phyloP scores from a whole-genome alignment of 2,329 filamentous ascomycete genomes.

The Sclerotinia trifoliorum region DNA sequence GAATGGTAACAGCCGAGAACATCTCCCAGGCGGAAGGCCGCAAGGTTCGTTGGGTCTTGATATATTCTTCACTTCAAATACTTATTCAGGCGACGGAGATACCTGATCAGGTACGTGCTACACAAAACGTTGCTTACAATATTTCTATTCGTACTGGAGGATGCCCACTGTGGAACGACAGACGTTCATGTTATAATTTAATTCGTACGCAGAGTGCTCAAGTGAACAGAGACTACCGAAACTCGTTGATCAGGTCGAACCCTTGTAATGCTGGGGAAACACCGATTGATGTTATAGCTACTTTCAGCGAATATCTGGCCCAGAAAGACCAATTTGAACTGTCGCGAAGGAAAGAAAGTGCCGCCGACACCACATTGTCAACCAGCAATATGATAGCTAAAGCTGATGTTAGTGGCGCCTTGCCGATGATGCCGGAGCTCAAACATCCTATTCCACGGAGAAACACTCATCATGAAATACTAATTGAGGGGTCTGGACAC shows the following conservation, averaged over 20 bases:
- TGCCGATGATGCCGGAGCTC: conserved; percentile 34
- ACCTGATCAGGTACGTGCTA: conserved; percentile 60
- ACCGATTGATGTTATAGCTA: conserved; percentile 47
- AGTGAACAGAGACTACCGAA: conserved; percentile 24
- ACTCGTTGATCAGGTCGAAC: conserved; percentile 1
- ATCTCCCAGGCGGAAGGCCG: conserved; percentile 64
- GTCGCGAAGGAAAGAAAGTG: conserved; percentile 23
- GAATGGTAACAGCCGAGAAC: conserved; percentile 56
- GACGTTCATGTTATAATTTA: conserved; percentile 26
- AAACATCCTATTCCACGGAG: conserved; percentile 33
- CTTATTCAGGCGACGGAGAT: conserved; percentile 61
- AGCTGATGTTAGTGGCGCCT: conserved; percentile 38
- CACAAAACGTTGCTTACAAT: conserved; percentile 56
- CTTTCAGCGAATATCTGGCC: conserved; percentile 54
- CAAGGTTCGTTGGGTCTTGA: conserved; percentile 74
- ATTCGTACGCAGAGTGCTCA: conserved; percentile 31
- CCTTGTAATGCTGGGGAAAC: conserved; percentile 8
- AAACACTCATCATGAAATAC: conserved; percentile 49
- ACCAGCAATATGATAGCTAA: conserved; percentile 34
- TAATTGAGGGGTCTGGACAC: conserved; percentile 55
- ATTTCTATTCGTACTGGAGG: conserved; percentile 33
- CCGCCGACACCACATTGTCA: conserved; percentile 29
- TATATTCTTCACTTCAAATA: conserved; percentile 73
- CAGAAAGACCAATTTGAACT: conserved; percentile 31
- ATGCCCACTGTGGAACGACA: conserved; percentile 35